Evolutionary conservation across 2,329 filamentous ascomycete species (phyloP), one percentile per base, ranked within the genome.

Genomic region (Lachnellula occidentalis): DNA sequence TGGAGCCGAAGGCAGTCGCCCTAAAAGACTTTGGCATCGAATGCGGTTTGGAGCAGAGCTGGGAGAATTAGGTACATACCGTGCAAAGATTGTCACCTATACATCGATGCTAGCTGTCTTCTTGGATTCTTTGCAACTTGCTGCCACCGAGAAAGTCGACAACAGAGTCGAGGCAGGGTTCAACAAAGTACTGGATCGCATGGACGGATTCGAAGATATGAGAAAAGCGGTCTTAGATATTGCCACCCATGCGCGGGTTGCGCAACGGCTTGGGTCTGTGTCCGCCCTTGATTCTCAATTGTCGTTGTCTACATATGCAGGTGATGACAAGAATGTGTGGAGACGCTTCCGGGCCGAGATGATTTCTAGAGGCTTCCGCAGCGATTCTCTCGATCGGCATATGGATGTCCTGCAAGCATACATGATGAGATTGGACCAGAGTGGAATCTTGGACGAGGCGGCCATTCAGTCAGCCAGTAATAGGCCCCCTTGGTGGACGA

Each of bases 361-460:
- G 31, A 45, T 54, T 15, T 11, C 45, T 41, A 34, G 19, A 5
- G 51, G 51, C 12, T 54, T 54, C 37, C 45, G 39, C 6, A 54
- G 51, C 31, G 15, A n/a, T 6, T 34, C 36, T 11, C 37, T 54
- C 15, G 51, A 54, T 19, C 21, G 31, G 1, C 51, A 54, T 36
- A 54, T 31, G 19, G 46, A 54, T 42, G 39, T 45, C 7, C 15
- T 54, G 2, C 34, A 34, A 14, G 45, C 51, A 21, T 54, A 54
- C n/a, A 49, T 54, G 45, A 17, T 54, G 51, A 48, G 39, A 31
- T 24, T 53, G 12, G 43, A 48, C 14, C 45, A 46, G 24, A 48
- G 24, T 51, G 49, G 49, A 21, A 22, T 51, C 4, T 19, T 51
- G 8, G 49, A 51, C 24, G 39, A 51, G 15, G 49, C 49, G 24